Percentiles rank a stretch among this genome's conserved stretches.
phyloP scores from a whole-genome alignment of 2,329 filamentous ascomycete species.

The Diaporthe nobilis region DNA sequence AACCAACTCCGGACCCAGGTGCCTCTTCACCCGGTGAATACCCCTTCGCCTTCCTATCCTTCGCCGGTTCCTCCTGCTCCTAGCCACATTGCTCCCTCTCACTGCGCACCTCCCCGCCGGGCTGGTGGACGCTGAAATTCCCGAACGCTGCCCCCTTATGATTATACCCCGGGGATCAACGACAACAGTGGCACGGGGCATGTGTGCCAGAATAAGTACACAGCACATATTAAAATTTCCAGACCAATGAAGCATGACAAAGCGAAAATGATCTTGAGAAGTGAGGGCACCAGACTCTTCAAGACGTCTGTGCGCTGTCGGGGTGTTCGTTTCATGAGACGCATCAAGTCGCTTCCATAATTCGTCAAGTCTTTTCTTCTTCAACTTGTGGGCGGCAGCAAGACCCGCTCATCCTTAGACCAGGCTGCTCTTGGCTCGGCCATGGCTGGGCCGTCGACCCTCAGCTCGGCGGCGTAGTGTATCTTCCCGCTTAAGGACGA shows the following conservation, averaged over 20 bases:
- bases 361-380: slow-evolving; percentile 38
- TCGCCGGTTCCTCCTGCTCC: slow-evolving; percentile 2
- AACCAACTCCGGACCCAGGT: slow-evolving; percentile 23
- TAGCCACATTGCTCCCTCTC: not conserved
- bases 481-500: slow-evolving; percentile 76
- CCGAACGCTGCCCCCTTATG: not conserved
- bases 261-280: not conserved
- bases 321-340: slow-evolving; percentile 3
- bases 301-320: not conserved
- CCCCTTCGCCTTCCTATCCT: slow-evolving; percentile 30
- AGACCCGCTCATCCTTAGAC: slow-evolving; percentile 38
- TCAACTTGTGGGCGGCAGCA: slow-evolving; percentile 5
- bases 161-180: slow-evolving; percentile 14
- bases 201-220: slow-evolving; percentile 35
- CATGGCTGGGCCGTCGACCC: slow-evolving; percentile 61
- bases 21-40: slow-evolving; percentile 26
- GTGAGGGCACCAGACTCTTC: not conserved
- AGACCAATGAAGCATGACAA: slow-evolving; percentile 7
- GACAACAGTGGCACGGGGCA: slow-evolving; percentile 17
- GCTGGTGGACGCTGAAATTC: slow-evolving; percentile 6
- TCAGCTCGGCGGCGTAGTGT: slow-evolving; percentile 69
- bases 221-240: not conserved
- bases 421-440: slow-evolving; percentile 68
- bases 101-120: slow-evolving; percentile 7
- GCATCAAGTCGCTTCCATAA: slow-evolving; percentile 32